Evolutionary conservation across 176 grass and related monocot species (phyloP).

Genomic region (Zea mays): Zm-B73-REFERENCE-NAM-5.0 NC_050104.1:136787501-136788000

Average conservation of each 20-base stretch:
- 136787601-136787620: not conserved
- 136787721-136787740: not conserved
- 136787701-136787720: not conserved
- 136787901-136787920: conserved; percentile 66
- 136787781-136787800: conserved; percentile 38
- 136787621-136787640: not conserved
- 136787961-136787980: conserved; percentile 60
- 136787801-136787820: conserved; percentile 29
- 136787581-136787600: not conserved
- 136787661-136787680: not conserved
- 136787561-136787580: not conserved
- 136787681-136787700: not conserved
- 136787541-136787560: not conserved
- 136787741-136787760: conserved; percentile 23
- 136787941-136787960: conserved; percentile 57
- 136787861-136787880: conserved; percentile 61
- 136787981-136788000: conserved; percentile 79
- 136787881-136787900: conserved; percentile 73
- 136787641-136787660: not conserved
- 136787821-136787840: conserved; percentile 34
- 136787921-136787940: conserved; percentile 65
- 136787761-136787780: conserved; percentile 39
- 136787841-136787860: conserved; percentile 30
- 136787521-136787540: not conserved
- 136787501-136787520: not conserved